Percentiles rank a stretch among this genome's conserved stretches.
Conservation (phyloP, 768 basidiomycete genomes). For the Rhodosporidiobolus sp. region DNA sequence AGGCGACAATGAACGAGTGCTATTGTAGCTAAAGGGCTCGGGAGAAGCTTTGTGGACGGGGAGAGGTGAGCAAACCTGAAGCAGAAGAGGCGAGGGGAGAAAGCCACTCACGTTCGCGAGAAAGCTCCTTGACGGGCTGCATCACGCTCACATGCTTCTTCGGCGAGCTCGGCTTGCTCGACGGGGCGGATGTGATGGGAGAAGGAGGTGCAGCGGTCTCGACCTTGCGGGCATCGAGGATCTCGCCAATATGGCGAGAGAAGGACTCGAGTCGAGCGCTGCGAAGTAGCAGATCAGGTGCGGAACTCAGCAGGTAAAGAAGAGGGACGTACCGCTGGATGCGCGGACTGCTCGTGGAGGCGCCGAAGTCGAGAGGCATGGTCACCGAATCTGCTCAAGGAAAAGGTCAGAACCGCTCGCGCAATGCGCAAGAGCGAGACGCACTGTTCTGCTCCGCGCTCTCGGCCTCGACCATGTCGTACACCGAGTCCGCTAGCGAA, state of each 20-base stretch:
- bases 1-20: not conserved
- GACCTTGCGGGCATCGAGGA: constrained; percentile 11
- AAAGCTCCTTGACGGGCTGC: not conserved
- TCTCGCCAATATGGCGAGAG: constrained; percentile 10
- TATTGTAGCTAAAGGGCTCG: constrained; percentile 6
- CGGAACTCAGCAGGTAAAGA: no score
- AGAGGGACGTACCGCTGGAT: not conserved
- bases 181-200: not conserved
- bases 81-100: not conserved
- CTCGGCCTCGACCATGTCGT: constrained; percentile 13
- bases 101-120: not conserved
- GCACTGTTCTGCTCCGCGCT: not conserved
- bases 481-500: not conserved
- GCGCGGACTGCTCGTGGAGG: not conserved
- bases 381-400: not conserved
- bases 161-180: not conserved
- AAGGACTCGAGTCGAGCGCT: constrained; percentile 24
- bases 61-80: not conserved
- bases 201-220: not conserved
- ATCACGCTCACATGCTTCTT: not conserved
- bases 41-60: not conserved
- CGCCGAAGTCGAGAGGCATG: not conserved
- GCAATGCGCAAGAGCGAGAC: not conserved
- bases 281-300: not conserved
- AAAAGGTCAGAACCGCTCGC: no score